Evolutionary conservation across 2,329 filamentous ascomycete genomes (phyloP), one percentile per base, ranked within the genome.

Genomic region (Alternaria sp.): DNA sequence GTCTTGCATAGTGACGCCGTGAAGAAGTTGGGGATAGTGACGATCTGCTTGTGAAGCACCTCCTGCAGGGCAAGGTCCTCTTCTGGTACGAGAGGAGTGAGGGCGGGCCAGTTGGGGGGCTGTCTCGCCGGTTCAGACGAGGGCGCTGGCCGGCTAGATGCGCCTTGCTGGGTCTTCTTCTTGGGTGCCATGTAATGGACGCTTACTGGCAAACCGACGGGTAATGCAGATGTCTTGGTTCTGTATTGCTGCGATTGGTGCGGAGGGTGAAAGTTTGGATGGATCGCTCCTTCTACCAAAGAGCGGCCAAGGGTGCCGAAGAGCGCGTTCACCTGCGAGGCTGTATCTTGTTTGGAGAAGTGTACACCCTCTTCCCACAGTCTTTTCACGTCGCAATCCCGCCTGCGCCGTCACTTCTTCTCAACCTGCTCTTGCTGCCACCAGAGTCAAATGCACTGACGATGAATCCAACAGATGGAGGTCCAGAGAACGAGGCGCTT

Each of bases 11-110:
- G 85, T 4, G 84, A 87, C 10, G 87, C 84, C 0, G 92, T 91
- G 81, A 92, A 93, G 76, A 97, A 90, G 63, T 88, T 90, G 2
- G 87, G 85, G 59, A 95, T 84, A 4, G 92, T 85, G 50, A 93
- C 81, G 53, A 97, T 91, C 73, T 93, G 93, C 63, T 86, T 82
- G 0, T 81, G 76, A n/a, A 89, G 75, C 12, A 88, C 65, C 20
- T 86, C 81, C 32, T 88, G 82, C 28, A 92, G 83, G 8, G 77
- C 74, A 14, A 96, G 87, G 67, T 90, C 85, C 48, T 85, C 81
- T 45, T 90, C 80, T 46, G 92, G 90, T 44, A 93, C 79, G 10
- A 89, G 78, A 16, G 92, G 92, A 65, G 85, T 86, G 75, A 96
- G 88, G 22, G 82, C 79, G 36, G 92, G 92, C 92, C 92, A 94